These are phyloP conservation scores for Lycium barbarum DNA, from an alignment of 257 asterid species.

Conservation along the genomic window DNA sequence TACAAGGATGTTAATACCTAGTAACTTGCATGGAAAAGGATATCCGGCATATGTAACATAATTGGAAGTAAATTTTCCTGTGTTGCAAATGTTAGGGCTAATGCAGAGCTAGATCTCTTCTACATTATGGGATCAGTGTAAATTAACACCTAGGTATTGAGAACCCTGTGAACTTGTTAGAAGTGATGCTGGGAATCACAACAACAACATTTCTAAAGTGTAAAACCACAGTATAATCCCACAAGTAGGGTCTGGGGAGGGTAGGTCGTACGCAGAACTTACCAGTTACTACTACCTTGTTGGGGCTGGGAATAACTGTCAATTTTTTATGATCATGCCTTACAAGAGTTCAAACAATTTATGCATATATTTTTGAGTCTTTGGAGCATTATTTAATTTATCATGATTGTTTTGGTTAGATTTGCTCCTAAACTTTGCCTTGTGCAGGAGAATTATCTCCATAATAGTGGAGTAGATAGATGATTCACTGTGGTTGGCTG, in stretches of 20 bases:
- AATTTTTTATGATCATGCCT: background rate
- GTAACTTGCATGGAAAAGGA: constrained; percentile 22
- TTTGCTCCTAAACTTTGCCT: constrained; percentile 8
- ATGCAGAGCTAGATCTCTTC: background rate
- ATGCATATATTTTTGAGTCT: background rate
- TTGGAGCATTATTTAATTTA: constrained; percentile 2
- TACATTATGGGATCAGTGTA: constrained; percentile 14
- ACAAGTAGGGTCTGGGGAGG: too few relatives aligned
- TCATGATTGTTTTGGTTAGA: background rate
- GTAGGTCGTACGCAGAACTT: too few relatives aligned
- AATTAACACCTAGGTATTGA: background rate
- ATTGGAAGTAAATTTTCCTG: background rate
- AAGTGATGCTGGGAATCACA: background rate
- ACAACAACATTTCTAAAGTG: too few relatives aligned
- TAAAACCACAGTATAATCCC: too few relatives aligned
- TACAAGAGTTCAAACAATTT: background rate
- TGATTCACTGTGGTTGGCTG: background rate
- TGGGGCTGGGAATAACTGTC: background rate
- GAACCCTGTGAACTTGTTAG: background rate
- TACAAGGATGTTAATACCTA: background rate
- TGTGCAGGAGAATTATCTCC: background rate
- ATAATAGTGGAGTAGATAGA: background rate
- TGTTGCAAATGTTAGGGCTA: constrained; percentile 6
- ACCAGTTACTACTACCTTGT: too few relatives aligned
- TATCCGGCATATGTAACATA: background rate